Base-by-base conservation (phyloP, 352 stramenopile species). In the Plasmopara muralis region DNA sequence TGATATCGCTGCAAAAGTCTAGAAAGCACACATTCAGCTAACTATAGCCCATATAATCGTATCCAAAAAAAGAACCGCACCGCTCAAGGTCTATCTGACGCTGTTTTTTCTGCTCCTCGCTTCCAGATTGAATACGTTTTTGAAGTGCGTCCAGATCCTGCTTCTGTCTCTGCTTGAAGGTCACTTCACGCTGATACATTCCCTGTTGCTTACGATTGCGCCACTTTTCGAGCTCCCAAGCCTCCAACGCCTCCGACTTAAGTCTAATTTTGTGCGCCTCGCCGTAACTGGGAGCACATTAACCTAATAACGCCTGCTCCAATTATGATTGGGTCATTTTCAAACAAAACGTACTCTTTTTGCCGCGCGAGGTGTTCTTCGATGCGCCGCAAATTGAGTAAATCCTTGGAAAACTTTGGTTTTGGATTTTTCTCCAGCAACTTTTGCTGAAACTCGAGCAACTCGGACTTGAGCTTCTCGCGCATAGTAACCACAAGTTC, bases 261-360 rank as follows among this genome's bases (percentile, higher is more conserved):
- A 96, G 71, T 70, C 98, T 98, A 64, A 98, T 97, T 74, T 97
- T 97, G 68, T 98, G 93, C 6, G 93, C 94, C 57, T 98, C 93
- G 9, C 79, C 77, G 56, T 98, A 98, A 60, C 81, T 68, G 16
- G 12, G 12, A 14, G 28, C 31, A 41, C 6, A 47, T n/a, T 8
- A 25, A 39, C n/a, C 1, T 9, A 20, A 40, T 28, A 37, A 9
- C 12, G n/a, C 6, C 13, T 35, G 6, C 31, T 35, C 5, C 31
- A 25, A 25, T 25, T 1, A 25, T 3, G 3, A 25, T 25, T 3
- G 1, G 3, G 20, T 25, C 20, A 25, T 25, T 25, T 3, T 3
- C 1, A 25, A 25, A 8, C 0, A 9, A n/a, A 58, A 9, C 34
- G 51, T 59, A 91, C 80, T 91, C 80, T 76, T 91, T 90, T 38